Conservation (phyloP, 208 protist species). For the Acanthamoeba rhysodes region DNA sequence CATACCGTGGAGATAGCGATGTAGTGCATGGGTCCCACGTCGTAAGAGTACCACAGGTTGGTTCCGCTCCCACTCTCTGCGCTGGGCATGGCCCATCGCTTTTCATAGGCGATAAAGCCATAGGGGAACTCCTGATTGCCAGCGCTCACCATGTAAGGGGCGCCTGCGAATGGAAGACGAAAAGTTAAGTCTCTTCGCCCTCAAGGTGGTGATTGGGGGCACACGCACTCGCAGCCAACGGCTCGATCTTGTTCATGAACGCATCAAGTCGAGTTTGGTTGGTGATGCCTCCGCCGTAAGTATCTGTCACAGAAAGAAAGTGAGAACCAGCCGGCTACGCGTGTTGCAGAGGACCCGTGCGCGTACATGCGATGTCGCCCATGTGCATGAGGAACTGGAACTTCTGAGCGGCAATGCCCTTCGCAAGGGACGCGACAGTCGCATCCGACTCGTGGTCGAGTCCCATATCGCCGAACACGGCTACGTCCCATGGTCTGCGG, state of each 20-base stretch:
- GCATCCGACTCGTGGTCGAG: slow-evolving; percentile 58
- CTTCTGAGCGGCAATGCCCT: background rate
- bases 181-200: background rate
- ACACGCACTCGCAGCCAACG: slow-evolving; percentile 70
- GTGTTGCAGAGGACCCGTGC: background rate
- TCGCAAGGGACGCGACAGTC: background rate
- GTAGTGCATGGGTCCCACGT: slow-evolving; percentile 78
- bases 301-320: background rate
- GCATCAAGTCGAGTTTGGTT: slow-evolving; percentile 72
- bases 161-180: background rate
- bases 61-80: slow-evolving; percentile 54
- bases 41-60: slow-evolving; percentile 79
- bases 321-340: background rate
- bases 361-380: slow-evolving; percentile 68
- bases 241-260: slow-evolving; percentile 82
- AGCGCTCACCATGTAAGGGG: slow-evolving; percentile 79
- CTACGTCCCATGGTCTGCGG: background rate
- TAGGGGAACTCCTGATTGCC: slow-evolving; percentile 78
- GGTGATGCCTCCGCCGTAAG: slow-evolving; percentile 56
- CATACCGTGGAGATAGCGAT: slow-evolving; percentile 76
- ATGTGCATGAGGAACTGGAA: slow-evolving; percentile 66
- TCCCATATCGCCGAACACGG: slow-evolving; percentile 67
- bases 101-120: slow-evolving; percentile 62
- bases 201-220: background rate
- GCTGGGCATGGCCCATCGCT: slow-evolving; percentile 69